Base-by-base conservation (phyloP, 805 yeast species). In the Dipodascopsis uninucleata region DNA sequence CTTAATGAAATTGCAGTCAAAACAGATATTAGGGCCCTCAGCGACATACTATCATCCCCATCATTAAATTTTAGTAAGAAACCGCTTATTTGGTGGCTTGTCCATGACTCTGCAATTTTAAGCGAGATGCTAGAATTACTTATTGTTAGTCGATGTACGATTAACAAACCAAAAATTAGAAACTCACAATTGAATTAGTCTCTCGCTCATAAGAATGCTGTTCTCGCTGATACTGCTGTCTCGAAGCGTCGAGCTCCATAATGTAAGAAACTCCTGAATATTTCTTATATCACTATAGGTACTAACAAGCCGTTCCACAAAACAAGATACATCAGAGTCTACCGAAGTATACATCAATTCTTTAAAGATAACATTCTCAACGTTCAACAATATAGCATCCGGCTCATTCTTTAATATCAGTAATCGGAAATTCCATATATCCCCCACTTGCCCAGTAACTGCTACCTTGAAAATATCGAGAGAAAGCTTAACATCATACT, bases 391-490 rank as follows among this genome's bases (percentile, higher is more conserved):
- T 10, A 50, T 39, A 5, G 55, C 46, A 24, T 47, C 49, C 8
- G 41, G 22, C 36, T 47, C 55, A 3, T 16, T 24, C 23, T 47
- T 49, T 9, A 47, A 25, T 18, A 50, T 24, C n/a, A 32, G 16
- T n/a, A 40, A 31, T 3, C 39, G 43, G 5, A 50, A 38, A 5
- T n/a, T 26, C 55, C 55, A 50, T 20, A 47, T 44, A 9, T 22
- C 17, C 17, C 41, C 28, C 12, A 22, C 20, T 26, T 39, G 43
- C 2, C 14, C 8, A 12, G 20, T 28, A 2, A 49, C 24, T 1
- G 43, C 32, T 5, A 31, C 28, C n/a, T 42, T 39, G 8, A 49
- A 16, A 7, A 18, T 28, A 28, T 49, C 45, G 8, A 47, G 21
- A 8, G 52, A 31, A 9, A 49, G 20, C 9, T 28, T 24, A 10